Evolutionary conservation across 2,329 filamentous ascomycete genomes (phyloP).

Genomic region (Fusarium citri): DNA sequence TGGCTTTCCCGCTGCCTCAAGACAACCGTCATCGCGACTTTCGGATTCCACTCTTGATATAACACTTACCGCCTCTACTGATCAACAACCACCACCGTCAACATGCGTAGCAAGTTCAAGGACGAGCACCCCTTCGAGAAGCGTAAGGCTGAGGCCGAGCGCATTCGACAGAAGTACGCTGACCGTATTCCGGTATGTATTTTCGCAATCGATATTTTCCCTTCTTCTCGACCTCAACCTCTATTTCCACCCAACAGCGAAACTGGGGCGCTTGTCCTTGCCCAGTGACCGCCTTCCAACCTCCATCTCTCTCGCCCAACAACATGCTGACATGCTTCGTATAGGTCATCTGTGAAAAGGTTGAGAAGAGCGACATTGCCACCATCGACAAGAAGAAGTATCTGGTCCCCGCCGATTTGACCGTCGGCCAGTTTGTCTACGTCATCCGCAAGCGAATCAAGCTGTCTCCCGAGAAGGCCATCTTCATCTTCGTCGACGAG

Average conservation of each 20-base stretch:
- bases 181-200: constrained; percentile 94
- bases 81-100: constrained; percentile 57
- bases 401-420: constrained; percentile 95
- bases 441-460: constrained; percentile 99
- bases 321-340: constrained; percentile 83
- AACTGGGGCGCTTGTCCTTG: constrained; percentile 12
- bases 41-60: constrained; percentile 21
- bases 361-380: constrained; percentile 98
- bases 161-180: constrained; percentile 98
- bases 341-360: constrained; percentile 99
- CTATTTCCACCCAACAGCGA: not conserved
- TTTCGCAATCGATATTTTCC: constrained; percentile 15
- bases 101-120: constrained; percentile 99
- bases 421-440: constrained; percentile 99
- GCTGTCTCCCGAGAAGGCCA: constrained; percentile 98
- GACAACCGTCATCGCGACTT: constrained; percentile 15
- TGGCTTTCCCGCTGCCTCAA: constrained; percentile 3
- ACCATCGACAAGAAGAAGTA: constrained; percentile 99
- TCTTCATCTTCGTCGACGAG: constrained; percentile 99
- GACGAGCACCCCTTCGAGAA: constrained; percentile 99
- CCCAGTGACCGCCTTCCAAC: constrained; percentile 36
- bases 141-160: constrained; percentile 99
- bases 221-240: not conserved
- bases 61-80: constrained; percentile 33
- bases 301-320: not conserved